These are phyloP conservation scores for Durotheca rogersii DNA, from an alignment of 495 filamentous ascomycete species.

Conservation along the genomic window DNA sequence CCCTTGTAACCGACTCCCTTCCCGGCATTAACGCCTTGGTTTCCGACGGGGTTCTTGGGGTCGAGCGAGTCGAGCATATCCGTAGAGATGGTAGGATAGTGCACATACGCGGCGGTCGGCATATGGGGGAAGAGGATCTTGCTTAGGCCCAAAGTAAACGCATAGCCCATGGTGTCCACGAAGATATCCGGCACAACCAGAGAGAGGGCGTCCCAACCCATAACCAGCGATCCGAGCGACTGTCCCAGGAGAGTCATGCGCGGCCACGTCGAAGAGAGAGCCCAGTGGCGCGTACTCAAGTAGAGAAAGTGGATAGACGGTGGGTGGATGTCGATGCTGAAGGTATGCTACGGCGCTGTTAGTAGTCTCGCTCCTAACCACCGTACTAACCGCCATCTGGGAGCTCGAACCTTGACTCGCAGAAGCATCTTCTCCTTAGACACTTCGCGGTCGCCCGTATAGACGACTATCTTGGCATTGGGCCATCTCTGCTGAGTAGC, in stretches of 20 bases:
- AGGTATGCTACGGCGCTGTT: conserved; percentile 63
- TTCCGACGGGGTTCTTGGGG: conserved; percentile 53
- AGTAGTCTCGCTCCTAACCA: background rate
- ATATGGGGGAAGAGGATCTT: conserved; percentile 79
- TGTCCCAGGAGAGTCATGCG: conserved; percentile 94
- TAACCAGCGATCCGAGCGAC: conserved; percentile 77
- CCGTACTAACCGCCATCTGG: background rate
- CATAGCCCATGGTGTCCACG: conserved; percentile 97
- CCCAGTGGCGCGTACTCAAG: conserved; percentile 80
- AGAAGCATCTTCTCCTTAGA: conserved; percentile 75
- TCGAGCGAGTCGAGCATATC: conserved; percentile 91
- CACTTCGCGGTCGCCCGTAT: conserved; percentile 90
- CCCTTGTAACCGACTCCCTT: conserved; percentile 69
- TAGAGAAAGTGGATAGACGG: conserved; percentile 86
- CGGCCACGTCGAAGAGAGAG: conserved; percentile 80
- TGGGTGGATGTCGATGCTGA: conserved; percentile 87
- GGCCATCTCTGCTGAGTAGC: conserved; percentile 90
- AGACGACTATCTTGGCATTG: conserved; percentile 82
- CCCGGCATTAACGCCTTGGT: conserved; percentile 80
- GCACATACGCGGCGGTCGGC: conserved; percentile 90
- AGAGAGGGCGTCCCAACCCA: conserved; percentile 91
- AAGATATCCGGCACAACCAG: conserved; percentile 91
- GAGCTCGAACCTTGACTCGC: conserved; percentile 63
- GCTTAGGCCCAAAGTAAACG: conserved; percentile 79
- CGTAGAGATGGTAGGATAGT: conserved; percentile 97